Evolutionary conservation across 768 basidiomycete genomes (phyloP).

Genomic region (Podaxis pistillaris): DNA sequence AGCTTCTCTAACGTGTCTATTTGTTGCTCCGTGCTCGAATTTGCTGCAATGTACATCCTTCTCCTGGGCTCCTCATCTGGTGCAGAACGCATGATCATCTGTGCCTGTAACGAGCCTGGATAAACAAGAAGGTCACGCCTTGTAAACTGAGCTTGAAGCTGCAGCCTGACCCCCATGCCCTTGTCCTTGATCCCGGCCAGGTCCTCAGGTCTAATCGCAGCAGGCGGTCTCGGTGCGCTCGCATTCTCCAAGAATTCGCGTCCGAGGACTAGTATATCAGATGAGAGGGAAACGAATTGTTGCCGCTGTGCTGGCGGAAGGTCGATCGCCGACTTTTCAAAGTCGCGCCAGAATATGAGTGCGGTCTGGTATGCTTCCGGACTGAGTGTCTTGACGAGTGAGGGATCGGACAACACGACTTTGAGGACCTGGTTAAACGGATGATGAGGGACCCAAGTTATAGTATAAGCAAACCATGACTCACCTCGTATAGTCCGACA

Average conservation of each 20-base stretch:
- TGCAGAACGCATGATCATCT: conserved; percentile 90
- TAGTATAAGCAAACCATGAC: conserved; percentile 25
- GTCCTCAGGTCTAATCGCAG: conserved; percentile 66
- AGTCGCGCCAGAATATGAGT: conserved; percentile 93
- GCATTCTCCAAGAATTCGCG: conserved; percentile 79
- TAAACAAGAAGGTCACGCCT: conserved; percentile 76
- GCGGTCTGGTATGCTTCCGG: conserved; percentile 85
- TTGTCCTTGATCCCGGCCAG: conserved; percentile 72
- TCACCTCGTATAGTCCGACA: conserved; percentile 83
- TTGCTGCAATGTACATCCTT: conserved; percentile 79
- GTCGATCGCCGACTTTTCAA: conserved; percentile 95
- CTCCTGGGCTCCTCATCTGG: conserved; percentile 81
- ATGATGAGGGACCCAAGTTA: background rate
- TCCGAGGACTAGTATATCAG: conserved; percentile 85
- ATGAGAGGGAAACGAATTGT: conserved; percentile 86
- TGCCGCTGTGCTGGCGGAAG: conserved; percentile 74
- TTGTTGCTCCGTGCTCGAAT: conserved; percentile 73
- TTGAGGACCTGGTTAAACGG: conserved; percentile 56
- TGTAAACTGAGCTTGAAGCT: conserved; percentile 75
- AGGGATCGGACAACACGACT: conserved; percentile 64
- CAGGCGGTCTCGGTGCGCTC: conserved; percentile 60
- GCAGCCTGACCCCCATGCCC: conserved; percentile 71
- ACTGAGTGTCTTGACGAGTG: conserved; percentile 62
- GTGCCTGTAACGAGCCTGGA: conserved; percentile 85
- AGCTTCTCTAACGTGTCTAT: conserved; percentile 76